Evolutionary conservation across 768 basidiomycete genomes (phyloP).

Genomic region (Sarcodon aspratus): DNA sequence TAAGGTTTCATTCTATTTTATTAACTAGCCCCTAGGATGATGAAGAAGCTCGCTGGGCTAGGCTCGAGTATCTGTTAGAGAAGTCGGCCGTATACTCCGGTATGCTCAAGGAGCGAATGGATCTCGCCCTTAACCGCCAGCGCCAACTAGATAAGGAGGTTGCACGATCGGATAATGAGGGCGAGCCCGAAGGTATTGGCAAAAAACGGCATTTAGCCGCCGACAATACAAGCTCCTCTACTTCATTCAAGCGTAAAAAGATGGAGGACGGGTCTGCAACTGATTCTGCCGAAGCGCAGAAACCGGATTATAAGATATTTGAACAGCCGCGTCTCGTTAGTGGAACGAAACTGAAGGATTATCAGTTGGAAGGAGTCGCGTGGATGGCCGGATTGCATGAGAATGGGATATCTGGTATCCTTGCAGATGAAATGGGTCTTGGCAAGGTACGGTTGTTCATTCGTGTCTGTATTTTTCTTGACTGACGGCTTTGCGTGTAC

Average conservation of each 20-base stretch:
- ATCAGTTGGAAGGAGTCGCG: constrained; percentile 89
- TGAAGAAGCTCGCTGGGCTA: constrained; percentile 33
- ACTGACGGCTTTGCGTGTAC: constrained; percentile 1
- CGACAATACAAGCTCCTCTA: constrained; percentile 8
- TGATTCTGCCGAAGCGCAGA: constrained; percentile 3
- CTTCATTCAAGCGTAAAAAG: constrained; percentile 11
- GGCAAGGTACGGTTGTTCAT: constrained; percentile 46
- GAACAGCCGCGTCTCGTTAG: constrained; percentile 73
- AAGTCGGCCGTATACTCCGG: constrained; percentile 69
- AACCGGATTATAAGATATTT: constrained; percentile 23
- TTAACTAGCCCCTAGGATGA: constrained; percentile 23
- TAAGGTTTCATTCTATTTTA: neutral
- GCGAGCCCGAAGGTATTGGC: neutral
- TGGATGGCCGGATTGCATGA: constrained; percentile 89
- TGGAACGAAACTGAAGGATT: constrained; percentile 77
- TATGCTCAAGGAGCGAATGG: constrained; percentile 67
- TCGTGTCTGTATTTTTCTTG: constrained; percentile 2
- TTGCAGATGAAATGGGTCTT: constrained; percentile 93
- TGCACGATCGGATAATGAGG: neutral
- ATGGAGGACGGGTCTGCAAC: constrained; percentile 4
- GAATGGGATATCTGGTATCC: constrained; percentile 74
- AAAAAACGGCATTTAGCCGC: constrained; percentile 7
- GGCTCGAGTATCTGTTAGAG: constrained; percentile 58
- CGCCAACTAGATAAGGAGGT: constrained; percentile 7
- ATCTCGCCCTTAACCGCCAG: constrained; percentile 27